Conservation (phyloP, 768 basidiomycete genomes). For the Rubroboletus satanas region DNA sequence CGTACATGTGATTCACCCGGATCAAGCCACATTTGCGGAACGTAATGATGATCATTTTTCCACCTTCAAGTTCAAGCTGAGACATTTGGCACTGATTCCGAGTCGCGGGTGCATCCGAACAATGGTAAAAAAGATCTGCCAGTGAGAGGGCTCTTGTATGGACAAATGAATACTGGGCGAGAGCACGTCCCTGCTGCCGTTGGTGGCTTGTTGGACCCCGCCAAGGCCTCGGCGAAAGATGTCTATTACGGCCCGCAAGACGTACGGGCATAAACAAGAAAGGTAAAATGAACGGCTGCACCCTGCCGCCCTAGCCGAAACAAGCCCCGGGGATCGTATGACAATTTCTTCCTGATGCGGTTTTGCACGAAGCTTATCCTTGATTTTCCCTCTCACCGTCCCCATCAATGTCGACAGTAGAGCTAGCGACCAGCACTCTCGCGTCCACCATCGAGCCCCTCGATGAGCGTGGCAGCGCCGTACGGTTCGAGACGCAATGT, state of each 20-base stretch:
- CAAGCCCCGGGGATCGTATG: slow-evolving; percentile 16
- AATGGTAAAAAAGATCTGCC: too few species aligned
- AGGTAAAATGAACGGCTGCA: slow-evolving; percentile 7
- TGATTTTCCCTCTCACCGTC: background rate
- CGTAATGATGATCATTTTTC: too few species aligned
- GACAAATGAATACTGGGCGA: too few species aligned
- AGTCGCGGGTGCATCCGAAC: background rate
- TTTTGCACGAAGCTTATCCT: background rate
- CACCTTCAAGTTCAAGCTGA: background rate
- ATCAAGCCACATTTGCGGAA: too few species aligned
- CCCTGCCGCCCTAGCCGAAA: slow-evolving; percentile 2
- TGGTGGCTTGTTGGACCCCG: background rate
- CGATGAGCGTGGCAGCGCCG: slow-evolving; percentile 33
- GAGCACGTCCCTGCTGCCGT: background rate
- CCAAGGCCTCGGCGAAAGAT: too few species aligned
- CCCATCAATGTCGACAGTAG: slow-evolving; percentile 13
- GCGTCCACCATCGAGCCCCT: slow-evolving; percentile 4
- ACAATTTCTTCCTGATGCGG: slow-evolving; percentile 7
- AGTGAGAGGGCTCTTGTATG: too few species aligned
- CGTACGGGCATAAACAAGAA: slow-evolving; percentile 4
- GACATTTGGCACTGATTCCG: background rate
- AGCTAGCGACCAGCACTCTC: background rate
- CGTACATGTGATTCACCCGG: background rate
- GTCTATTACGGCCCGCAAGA: background rate
- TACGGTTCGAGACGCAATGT: slow-evolving; percentile 72